These are phyloP conservation scores for Colletotrichum brevisporum DNA, from an alignment of 2,329 filamentous ascomycete species.

Conservation along the genomic window DNA sequence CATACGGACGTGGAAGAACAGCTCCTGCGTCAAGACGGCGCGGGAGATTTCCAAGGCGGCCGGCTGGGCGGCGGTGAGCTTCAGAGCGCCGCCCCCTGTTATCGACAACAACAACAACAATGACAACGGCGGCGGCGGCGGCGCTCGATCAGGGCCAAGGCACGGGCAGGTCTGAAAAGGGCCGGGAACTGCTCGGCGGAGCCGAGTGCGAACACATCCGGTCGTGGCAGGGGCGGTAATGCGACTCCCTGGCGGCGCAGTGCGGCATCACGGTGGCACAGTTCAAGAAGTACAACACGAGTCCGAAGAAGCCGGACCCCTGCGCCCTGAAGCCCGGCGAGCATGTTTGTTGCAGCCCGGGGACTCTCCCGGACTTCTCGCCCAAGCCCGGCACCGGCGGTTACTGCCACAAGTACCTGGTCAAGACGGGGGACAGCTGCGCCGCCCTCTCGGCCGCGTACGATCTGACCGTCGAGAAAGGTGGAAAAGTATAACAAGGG, in stretches of 20 bases:
- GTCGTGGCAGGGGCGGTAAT: too few relatives aligned
- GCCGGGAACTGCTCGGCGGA: too few relatives aligned
- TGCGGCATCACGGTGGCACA: neutral
- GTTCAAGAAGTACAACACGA: neutral
- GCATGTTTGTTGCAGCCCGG: constrained; percentile 54
- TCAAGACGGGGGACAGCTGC: constrained; percentile 54
- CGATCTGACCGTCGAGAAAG: constrained; percentile 52
- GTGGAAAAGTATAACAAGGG: constrained; percentile 55
- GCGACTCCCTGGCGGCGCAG: neutral
- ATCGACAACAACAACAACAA: too few relatives aligned
- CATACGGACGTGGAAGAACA: too few relatives aligned
- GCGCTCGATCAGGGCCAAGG: too few relatives aligned
- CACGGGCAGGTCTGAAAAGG: too few relatives aligned
- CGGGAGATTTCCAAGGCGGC: too few relatives aligned
- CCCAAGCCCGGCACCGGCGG: constrained; percentile 52
- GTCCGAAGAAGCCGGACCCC: neutral
- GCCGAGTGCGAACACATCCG: too few relatives aligned
- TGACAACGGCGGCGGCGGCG: too few relatives aligned
- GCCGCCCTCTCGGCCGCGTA: constrained; percentile 49
- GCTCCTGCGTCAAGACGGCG: too few relatives aligned
- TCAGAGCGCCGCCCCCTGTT: too few relatives aligned
- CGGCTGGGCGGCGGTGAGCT: too few relatives aligned
- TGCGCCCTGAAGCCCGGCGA: constrained; percentile 40
- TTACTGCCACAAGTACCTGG: constrained; percentile 52
- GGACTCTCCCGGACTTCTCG: constrained; percentile 43